Evolutionary conservation across 148 eudicot genomes (phyloP), one percentile per base, ranked within the genome.

Genomic region (Salicornia ramosissima): DNA sequence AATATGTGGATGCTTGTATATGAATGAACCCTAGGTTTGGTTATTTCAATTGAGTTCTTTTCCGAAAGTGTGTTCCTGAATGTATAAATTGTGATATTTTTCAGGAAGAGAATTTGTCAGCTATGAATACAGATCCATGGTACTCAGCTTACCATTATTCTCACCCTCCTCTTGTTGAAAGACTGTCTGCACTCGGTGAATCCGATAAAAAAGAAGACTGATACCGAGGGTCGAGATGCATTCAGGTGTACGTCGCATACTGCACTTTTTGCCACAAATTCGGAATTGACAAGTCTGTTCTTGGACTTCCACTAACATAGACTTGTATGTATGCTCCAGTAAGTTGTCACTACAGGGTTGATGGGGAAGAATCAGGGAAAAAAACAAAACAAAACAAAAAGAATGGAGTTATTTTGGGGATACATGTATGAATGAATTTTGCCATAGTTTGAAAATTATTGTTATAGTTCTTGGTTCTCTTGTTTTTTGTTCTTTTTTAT

Each of bases 101-200:
- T 21, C 87, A 94, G 99, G 99, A 94, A 54, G 97, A 94, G 75
- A 94, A 94, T 73, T 67, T 94, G 75, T 90, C 99, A 19, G 86
- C 99, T 10, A 94, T 94, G 97, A 94, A 94, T 72, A 90, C 96
- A 13, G 99, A 94, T 84, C 97, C 96, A 25, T 91, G 96, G 96
- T 90, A 94, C 80, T 94, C 99, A 0, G 95, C 99, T 3, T 94
- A 94, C 74, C 99, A 94, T 71, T 90, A 84, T 74, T 90, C 97
- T 67, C 99, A 94, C 75, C 99, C 97, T 59, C 99, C 99, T 18
- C 88, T 94, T 4, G 99, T 91, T 28, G 99, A 94, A 84, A 86
- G 97, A 79, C 71, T 94, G 76, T 77, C 89, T 29, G 97, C 97
- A 18, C 80, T 94, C 19, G 98, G 87, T 64, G 84, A 83, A 72